Conservation (phyloP, 2,329 filamentous ascomycete genomes). For the Alternaria longipes region DNA sequence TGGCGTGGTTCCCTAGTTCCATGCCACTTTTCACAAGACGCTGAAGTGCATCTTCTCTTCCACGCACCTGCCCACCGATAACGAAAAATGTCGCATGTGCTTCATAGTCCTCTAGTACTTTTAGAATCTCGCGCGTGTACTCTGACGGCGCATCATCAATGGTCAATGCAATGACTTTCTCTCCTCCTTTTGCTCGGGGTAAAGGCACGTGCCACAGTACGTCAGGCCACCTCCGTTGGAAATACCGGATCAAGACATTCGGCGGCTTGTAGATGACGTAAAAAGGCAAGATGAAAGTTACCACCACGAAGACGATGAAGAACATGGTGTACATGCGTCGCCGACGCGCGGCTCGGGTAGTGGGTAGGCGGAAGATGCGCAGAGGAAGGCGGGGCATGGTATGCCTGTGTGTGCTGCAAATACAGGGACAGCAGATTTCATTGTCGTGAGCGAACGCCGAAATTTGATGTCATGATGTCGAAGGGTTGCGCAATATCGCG, state of each 20-base stretch:
- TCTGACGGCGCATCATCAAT: constrained; percentile 86
- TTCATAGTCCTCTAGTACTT: constrained; percentile 69
- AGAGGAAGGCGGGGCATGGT: constrained; percentile 40
- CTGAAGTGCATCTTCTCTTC: constrained; percentile 59
- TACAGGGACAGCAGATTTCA: background rate
- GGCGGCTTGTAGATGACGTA: constrained; percentile 87
- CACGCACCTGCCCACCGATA: constrained; percentile 78
- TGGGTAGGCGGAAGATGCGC: constrained; percentile 49
- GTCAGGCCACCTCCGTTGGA: constrained; percentile 76
- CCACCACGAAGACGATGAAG: constrained; percentile 34
- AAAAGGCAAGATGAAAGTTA: constrained; percentile 47
- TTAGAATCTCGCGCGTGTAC: constrained; percentile 74
- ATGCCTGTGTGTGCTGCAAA: constrained; percentile 4
- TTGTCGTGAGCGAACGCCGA: background rate
- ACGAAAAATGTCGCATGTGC: constrained; percentile 88
- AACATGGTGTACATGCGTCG: constrained; percentile 51
- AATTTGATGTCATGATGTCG: background rate
- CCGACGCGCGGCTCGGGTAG: constrained; percentile 50
- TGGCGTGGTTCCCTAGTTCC: constrained; percentile 83
- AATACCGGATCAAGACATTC: constrained; percentile 71
- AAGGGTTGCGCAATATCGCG: background rate
- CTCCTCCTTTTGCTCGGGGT: constrained; percentile 30
- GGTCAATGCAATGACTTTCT: constrained; percentile 80
- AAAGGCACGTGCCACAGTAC: constrained; percentile 77
- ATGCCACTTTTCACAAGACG: constrained; percentile 63